Evolutionary conservation across 305 asterid species (phyloP), one percentile per base, ranked within the genome.

Genomic region (Solanum hybrid): DNA sequence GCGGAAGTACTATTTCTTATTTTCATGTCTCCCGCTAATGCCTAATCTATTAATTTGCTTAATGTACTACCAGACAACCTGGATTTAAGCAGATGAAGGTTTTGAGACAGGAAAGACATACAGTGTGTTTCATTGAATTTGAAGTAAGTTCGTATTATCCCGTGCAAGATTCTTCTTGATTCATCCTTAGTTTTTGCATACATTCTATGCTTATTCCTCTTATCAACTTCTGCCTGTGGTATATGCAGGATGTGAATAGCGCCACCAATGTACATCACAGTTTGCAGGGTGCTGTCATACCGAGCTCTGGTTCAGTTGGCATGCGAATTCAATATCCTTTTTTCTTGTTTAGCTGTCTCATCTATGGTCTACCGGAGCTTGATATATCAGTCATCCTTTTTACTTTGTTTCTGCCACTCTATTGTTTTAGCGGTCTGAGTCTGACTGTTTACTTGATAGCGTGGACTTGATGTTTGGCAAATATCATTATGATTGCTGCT

Each of bases 281-380:
- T 94, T 94, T 96, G 92, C 99, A 98, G 93, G 99, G 99, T 89
- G 99, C 98, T 64, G 99, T 98, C 69, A 95, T 96, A 92, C 99
- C 98, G 87, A 98, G 99, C 92, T 98, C 99, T 34, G 98, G 98
- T 92, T 94, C 99, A 60, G 94, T 98, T 91, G 99, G 99, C 96
- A 98, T 98, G 99, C 98, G 99, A 85, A 98, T 98, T 92, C 99
- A 98, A 98, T 98, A 98, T 98, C 99, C 99, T 98, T 95, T 38
- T 37, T 42, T 38, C 86, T 64, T 82, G 87, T 91, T 88, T 10
- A 32, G 22, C 31, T 85, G 88, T 26, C 27, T 89, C 89, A 31
- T 73, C 37, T 29, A 85, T 5, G 10, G 78, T 73, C 46, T 29
- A 78, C n/a, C 1, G 78, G 86, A 64, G 71, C 27, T 82, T 82